Evolutionary conservation across 2,329 filamentous ascomycete species (phyloP).

Genomic region (Ophiostoma pallidulum): DNA sequence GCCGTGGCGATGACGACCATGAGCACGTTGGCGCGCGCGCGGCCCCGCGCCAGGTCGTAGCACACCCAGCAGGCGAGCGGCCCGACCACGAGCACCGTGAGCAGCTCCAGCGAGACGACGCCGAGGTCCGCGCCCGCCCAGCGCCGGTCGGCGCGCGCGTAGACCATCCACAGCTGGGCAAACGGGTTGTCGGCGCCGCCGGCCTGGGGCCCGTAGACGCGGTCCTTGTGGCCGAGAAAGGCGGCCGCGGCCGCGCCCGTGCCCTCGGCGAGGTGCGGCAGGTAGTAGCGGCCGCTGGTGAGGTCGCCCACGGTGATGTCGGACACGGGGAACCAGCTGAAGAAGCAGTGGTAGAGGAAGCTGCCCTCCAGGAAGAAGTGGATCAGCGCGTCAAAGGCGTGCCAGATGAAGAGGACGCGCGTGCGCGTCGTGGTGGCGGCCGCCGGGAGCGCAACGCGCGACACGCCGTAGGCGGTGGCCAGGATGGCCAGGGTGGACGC

Average conservation of each 20-base stretch:
- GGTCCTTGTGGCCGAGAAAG: constrained; percentile 42
- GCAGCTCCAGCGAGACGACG: constrained; percentile 54
- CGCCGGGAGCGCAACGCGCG: constrained; percentile 37
- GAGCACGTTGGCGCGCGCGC: constrained; percentile 45
- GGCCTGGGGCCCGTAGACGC: constrained; percentile 48
- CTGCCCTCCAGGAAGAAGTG: constrained; percentile 86
- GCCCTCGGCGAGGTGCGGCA: constrained; percentile 36
- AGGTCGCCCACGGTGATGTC: constrained; percentile 24
- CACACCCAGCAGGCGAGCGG: constrained; percentile 51
- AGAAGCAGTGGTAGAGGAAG: constrained; percentile 93
- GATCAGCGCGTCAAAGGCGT: constrained; percentile 83
- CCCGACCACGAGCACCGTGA: constrained; percentile 55
- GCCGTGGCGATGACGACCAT: constrained; percentile 57
- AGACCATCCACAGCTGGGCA: constrained; percentile 59
- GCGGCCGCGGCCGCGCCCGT: no score
- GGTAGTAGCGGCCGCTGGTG: constrained; percentile 29
- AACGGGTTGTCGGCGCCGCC: constrained; percentile 44
- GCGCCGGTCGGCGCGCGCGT: constrained; percentile 52
- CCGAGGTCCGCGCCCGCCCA: constrained; percentile 56
- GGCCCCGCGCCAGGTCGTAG: constrained; percentile 43
- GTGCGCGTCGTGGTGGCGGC: constrained; percentile 51
- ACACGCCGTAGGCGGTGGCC: constrained; percentile 38
- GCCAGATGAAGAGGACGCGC: constrained; percentile 86
- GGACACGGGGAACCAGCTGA: constrained; percentile 39
- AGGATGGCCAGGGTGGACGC: constrained; percentile 45